These are phyloP conservation scores for Boletus reticuloceps DNA, from an alignment of 768 basidiomycete species.

Conservation along the genomic window DNA sequence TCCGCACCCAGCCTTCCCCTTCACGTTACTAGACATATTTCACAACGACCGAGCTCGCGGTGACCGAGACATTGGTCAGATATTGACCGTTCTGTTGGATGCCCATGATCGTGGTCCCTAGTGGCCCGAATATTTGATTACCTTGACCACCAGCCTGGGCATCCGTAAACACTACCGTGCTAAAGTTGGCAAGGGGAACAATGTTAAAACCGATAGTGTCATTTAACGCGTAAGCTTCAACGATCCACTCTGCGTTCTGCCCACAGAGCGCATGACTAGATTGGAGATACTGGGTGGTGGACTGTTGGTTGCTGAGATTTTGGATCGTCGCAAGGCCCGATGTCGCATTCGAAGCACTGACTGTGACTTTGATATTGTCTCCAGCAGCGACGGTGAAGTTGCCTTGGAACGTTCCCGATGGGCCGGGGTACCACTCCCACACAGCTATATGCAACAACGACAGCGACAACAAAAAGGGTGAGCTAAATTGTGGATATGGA, in stretches of 20 bases:
- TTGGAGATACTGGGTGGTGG: background rate
- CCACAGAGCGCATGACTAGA: conserved; percentile 3
- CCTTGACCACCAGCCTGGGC: background rate
- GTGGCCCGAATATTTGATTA: background rate
- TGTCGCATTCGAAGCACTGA: background rate
- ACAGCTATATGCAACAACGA: too few relatives aligned
- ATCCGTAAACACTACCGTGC: conserved; percentile 3
- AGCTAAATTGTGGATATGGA: too few relatives aligned
- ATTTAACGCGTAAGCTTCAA: background rate
- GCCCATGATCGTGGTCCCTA: background rate
- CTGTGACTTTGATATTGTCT: too few relatives aligned
- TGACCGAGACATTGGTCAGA: background rate
- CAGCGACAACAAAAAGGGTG: too few relatives aligned
- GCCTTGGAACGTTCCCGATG: too few relatives aligned
- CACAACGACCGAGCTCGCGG: too few relatives aligned
- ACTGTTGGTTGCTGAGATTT: conserved; percentile 4
- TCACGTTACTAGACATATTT: too few relatives aligned
- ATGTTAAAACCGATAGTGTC: rapidly evolving
- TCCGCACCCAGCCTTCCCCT: too few relatives aligned
- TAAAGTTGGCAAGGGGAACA: conserved; percentile 1
- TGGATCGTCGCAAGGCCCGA: background rate
- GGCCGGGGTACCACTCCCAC: too few relatives aligned
- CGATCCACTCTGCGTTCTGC: conserved; percentile 8
- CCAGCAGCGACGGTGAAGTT: too few relatives aligned
- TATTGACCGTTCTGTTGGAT: background rate